These are phyloP conservation scores for Roridomyces roridus DNA, from an alignment of 768 basidiomycete species.

Conservation along the genomic window DNA sequence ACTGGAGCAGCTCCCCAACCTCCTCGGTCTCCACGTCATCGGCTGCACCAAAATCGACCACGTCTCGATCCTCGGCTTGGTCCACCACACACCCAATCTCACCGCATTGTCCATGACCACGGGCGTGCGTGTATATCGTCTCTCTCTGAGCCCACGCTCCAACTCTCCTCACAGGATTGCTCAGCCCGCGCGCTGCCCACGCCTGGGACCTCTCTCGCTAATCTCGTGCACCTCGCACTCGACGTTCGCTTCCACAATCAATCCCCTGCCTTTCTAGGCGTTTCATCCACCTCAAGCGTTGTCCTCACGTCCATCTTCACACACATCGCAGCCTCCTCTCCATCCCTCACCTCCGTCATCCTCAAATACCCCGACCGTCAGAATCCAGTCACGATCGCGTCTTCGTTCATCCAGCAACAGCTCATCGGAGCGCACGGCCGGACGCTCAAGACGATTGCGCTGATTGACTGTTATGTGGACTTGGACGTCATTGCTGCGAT, in stretches of 20 bases:
- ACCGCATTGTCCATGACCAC: slow-evolving; percentile 67
- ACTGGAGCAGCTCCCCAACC: slow-evolving; percentile 55
- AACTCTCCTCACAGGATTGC: slow-evolving; percentile 40
- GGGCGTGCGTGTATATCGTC: slow-evolving; percentile 46
- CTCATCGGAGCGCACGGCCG: slow-evolving; percentile 47
- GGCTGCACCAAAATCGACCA: slow-evolving; percentile 67
- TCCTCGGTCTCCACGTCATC: slow-evolving; percentile 66
- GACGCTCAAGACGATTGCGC: slow-evolving; percentile 50
- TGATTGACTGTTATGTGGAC: slow-evolving; percentile 53
- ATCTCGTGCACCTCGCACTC: slow-evolving; percentile 58
- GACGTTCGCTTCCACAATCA: slow-evolving; percentile 44
- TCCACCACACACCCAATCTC: slow-evolving; percentile 57
- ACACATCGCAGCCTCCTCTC: slow-evolving; percentile 35
- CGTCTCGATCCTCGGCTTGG: slow-evolving; percentile 48
- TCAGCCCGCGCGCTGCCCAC: slow-evolving; percentile 32
- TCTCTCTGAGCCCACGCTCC: neutral
- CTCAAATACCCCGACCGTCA: slow-evolving; percentile 54
- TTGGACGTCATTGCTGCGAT: slow-evolving; percentile 46
- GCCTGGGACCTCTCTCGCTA: slow-evolving; percentile 42
- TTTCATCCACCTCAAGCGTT: slow-evolving; percentile 26
- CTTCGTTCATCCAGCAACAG: slow-evolving; percentile 48
- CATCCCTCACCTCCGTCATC: slow-evolving; percentile 43
- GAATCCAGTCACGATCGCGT: slow-evolving; percentile 34
- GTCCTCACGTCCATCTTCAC: slow-evolving; percentile 35
- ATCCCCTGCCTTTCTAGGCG: slow-evolving; percentile 2